Conservation (phyloP, 495 filamentous ascomycete genomes). For the Aspergillus kassunensis region DNA sequence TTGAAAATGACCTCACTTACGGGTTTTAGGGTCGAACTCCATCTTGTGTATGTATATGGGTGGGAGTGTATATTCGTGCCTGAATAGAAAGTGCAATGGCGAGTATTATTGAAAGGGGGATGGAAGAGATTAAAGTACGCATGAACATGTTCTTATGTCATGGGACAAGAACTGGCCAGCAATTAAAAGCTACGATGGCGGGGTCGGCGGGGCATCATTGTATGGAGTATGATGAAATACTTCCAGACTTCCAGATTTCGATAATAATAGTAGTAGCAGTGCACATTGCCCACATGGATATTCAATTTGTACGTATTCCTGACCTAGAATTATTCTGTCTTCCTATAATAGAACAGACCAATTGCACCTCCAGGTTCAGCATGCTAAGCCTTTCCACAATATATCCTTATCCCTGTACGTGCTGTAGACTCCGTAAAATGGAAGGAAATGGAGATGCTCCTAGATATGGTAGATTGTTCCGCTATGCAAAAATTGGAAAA, state of each 20-base stretch:
- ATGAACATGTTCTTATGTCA: background rate
- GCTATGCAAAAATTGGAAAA: constrained; percentile 25
- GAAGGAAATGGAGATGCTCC: background rate
- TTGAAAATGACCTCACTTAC: constrained; percentile 34
- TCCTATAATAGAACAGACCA: too few species aligned
- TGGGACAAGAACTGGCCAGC: constrained; percentile 13
- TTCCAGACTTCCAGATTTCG: too few species aligned
- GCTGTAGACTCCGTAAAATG: background rate
- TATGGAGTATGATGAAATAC: too few species aligned
- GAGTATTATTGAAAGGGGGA: constrained; percentile 5
- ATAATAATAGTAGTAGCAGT: background rate
- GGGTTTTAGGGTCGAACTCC: constrained; percentile 61
- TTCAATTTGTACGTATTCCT: too few species aligned
- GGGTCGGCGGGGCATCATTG: constrained; percentile 10
- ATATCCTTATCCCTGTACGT: too few species aligned
- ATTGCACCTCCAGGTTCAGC: background rate
- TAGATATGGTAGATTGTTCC: constrained; percentile 15
- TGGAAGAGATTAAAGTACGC: background rate
- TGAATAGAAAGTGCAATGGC: constrained; percentile 7
- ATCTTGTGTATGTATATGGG: constrained; percentile 34
- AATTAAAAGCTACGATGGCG: constrained; percentile 6
- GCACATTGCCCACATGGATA: too few species aligned
- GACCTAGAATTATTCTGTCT: too few species aligned
- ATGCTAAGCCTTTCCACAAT: background rate
- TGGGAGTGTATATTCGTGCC: too few species aligned